A percentile compares a stretch with the other conserved stretches of the same genome.
These are phyloP conservation scores for Botrytis elliptica DNA, from an alignment of 2,329 filamentous ascomycete genomes.

Conservation along the genomic window DNA sequence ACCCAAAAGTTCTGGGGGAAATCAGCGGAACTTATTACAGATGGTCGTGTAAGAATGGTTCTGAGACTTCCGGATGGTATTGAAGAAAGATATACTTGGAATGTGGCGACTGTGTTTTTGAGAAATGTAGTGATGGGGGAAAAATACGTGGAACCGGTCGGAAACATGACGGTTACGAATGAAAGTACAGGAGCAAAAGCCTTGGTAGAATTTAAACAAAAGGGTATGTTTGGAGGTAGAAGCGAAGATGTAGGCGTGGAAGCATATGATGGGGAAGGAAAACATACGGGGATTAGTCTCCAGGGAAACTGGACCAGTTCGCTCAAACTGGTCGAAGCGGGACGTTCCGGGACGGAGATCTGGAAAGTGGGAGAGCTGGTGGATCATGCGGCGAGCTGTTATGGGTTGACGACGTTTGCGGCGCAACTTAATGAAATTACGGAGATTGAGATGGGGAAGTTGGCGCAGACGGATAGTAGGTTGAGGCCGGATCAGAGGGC, in stretches of 20 bases:
- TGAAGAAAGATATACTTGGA: constrained; percentile 87
- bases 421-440: constrained; percentile 88
- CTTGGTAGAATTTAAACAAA: constrained; percentile 85
- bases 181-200: constrained; percentile 83
- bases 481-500: constrained; percentile 85
- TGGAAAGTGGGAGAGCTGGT: constrained; percentile 81
- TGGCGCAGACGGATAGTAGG: constrained; percentile 80
- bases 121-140: constrained; percentile 97
- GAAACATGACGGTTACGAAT: constrained; percentile 80
- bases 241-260: constrained; percentile 85
- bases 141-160: constrained; percentile 95
- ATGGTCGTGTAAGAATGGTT: constrained; percentile 77
- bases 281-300: constrained; percentile 65
- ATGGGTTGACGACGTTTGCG: constrained; percentile 85
- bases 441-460: constrained; percentile 66
- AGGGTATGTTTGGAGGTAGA: constrained; percentile 95
- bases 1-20: constrained; percentile 99
- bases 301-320: constrained; percentile 81
- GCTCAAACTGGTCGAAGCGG: constrained; percentile 64
- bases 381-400: constrained; percentile 73
- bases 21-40: constrained; percentile 88
- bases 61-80: constrained; percentile 63
- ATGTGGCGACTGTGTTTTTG: constrained; percentile 82
- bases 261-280: constrained; percentile 65
- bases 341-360: constrained; percentile 63